phyloP scores from a whole-genome alignment of 371 early-diverging fungal genomes.

The Rhizopus arrhizus region DNA sequence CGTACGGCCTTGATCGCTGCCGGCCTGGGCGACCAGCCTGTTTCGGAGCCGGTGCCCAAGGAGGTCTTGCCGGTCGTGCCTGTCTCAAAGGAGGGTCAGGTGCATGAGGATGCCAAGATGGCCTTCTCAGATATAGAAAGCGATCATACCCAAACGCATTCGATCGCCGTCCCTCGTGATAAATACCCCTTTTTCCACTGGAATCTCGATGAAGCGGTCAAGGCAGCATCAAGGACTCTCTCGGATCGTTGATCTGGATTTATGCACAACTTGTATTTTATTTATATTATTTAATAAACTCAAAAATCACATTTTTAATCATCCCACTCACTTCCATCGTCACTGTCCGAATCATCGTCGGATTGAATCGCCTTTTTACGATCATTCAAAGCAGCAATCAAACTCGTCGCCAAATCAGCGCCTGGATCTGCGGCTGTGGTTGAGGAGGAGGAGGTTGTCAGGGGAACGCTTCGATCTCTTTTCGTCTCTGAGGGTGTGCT shows the following conservation, averaged over 20 bases:
- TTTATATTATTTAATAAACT: neutral
- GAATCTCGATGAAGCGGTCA: conserved; percentile 51
- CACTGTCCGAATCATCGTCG: conserved; percentile 31
- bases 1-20: conserved; percentile 43
- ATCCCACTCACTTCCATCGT: conserved; percentile 36
- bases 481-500: conserved; percentile 33
- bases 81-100: conserved; percentile 37
- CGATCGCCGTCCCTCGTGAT: conserved; percentile 42
- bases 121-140: conserved; percentile 17
- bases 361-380: conserved; percentile 35
- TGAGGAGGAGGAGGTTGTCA: too few relatives aligned
- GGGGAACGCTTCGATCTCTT: conserved; percentile 37
- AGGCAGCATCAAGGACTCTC: conserved; percentile 30
- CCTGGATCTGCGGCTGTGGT: conserved; percentile 12
- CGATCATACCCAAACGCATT: conserved; percentile 18
- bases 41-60: conserved; percentile 3
- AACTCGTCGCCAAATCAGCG: conserved; percentile 30
- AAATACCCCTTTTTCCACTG: conserved; percentile 57
- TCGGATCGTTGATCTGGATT: neutral
- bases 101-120: too few relatives aligned
- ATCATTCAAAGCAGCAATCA: conserved; percentile 35
- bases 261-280: neutral
- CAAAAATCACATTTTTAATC: conserved; percentile 18
- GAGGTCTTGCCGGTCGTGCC: conserved; percentile 46
- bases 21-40: conserved; percentile 48